phyloP scores from a whole-genome alignment of 1,139 yeast genomes.

The Eremothecium coryli region DNA sequence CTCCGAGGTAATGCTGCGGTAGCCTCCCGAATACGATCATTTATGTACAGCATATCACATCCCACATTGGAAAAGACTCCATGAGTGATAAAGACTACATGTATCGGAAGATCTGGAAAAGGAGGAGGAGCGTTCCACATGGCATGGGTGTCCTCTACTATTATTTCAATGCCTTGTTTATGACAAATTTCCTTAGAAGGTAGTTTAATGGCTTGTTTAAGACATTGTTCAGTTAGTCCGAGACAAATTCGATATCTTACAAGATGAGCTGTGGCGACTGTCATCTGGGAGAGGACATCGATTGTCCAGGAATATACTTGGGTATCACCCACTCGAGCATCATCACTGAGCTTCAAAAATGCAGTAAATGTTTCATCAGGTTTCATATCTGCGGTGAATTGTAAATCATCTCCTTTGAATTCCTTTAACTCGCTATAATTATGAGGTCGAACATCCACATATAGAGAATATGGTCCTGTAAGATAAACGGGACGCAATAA shows the following conservation, averaged over 20 bases:
- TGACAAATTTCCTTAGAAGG: neutral
- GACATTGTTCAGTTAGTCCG: constrained; percentile 20
- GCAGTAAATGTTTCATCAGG: constrained; percentile 51
- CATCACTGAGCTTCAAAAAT: constrained; percentile 37
- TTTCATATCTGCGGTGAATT: constrained; percentile 35
- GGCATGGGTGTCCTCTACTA: constrained; percentile 40
- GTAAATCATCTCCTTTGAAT: constrained; percentile 32
- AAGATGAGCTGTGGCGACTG: constrained; percentile 35
- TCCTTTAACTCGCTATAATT: constrained; percentile 36
- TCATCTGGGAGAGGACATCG: constrained; percentile 49
- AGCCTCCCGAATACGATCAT: constrained; percentile 44
- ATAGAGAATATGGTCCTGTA: constrained; percentile 53
- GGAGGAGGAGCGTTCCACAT: constrained; percentile 45
- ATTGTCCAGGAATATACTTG: constrained; percentile 43
- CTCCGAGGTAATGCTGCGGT: constrained; percentile 17
- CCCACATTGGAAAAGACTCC: constrained; percentile 60
- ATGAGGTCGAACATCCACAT: constrained; percentile 49
- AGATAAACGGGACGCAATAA: constrained; percentile 47
- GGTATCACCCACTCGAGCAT: constrained; percentile 30
- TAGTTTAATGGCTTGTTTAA: constrained; percentile 12
- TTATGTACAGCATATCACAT: constrained; percentile 53
- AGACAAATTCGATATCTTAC: constrained; percentile 26
- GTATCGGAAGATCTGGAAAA: constrained; percentile 39
- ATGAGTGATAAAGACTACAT: constrained; percentile 53
- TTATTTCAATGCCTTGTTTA: constrained; percentile 28